Evolutionary conservation across 2,329 filamentous ascomycete genomes (phyloP), one percentile per base, ranked within the genome.

Genomic region (Hymenoscyphus infarciens): DNA sequence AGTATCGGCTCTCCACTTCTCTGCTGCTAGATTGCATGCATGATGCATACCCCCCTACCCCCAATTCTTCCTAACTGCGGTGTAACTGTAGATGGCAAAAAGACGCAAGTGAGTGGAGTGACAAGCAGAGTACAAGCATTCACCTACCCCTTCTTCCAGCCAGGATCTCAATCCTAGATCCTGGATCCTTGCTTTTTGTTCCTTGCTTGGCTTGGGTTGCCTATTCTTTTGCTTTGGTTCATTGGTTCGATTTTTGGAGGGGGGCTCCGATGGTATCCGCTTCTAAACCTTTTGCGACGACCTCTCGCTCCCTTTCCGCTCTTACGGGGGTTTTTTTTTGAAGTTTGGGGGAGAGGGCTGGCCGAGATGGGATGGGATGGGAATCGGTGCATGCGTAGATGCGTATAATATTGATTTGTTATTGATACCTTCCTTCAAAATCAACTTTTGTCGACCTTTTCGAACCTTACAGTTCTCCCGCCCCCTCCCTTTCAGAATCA

Each of bases 401-500:
- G n/a, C n/a, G 42, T 25, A 49, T 11, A 22, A 22, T 49, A 49
- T n/a, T 42, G 16, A 16, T 16, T 42, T 7, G 39, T n/a, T 19
- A 49, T 49, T 49, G n/a, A 49, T 49, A 49, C 42, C 42, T 49
- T 49, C 42, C 42, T 42, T 15, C 42, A 49, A 11, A 49, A 22
- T 22, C 16, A n/a, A 13, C 16, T 16, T n/a, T n/a, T 42, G 13
- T 7, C 39, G n/a, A 42, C 39, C 39, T 42, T 27, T n/a, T 31
- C 29, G 29, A n/a, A 42, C 15, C 39, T 22, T 11, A 5, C 42
- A 10, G 1, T 22, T 22, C 42, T 22, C 42, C 42, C 19, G 13
- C 19, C 4, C 19, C n/a, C 8, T 11, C 42, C 19, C n/a, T n/a
- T n/a, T 49, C 11, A 19, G 5, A 49, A 49, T 8, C 42, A 19